Conservation (phyloP, 2,329 filamentous ascomycete species). For the Colletotrichum sp. region DNA sequence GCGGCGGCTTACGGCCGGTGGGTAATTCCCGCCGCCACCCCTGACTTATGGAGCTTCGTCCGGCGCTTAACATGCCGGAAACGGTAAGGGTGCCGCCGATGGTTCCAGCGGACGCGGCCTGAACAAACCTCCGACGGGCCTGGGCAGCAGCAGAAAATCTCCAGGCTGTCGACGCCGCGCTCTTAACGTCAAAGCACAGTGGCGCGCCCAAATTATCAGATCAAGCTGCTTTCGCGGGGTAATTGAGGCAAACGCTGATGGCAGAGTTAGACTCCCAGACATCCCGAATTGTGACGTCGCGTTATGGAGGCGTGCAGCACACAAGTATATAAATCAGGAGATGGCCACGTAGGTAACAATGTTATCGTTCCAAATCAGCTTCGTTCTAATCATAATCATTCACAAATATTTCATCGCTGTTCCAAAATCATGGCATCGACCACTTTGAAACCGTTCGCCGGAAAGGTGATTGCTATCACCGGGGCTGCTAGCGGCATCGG, state of each 20-base stretch:
- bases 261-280: not conserved
- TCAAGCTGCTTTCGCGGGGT: not conserved
- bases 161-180: not conserved
- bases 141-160: not conserved
- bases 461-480: slow-evolving; percentile 52
- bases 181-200: not conserved
- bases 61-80: not conserved
- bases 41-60: not conserved
- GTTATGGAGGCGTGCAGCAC: accelerated
- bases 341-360: not conserved
- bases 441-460: not conserved
- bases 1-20: not conserved
- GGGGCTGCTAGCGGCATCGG: slow-evolving; percentile 55
- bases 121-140: not conserved
- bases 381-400: not conserved
- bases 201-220: not conserved
- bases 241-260: not conserved
- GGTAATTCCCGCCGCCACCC: not conserved
- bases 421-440: not conserved
- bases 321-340: not conserved
- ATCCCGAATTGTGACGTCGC: not conserved
- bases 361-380: not conserved
- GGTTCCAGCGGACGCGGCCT: not conserved
- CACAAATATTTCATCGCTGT: accelerated
- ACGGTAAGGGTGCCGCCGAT: not conserved